Evolutionary conservation across 2,329 filamentous ascomycete genomes (phyloP).

Genomic region (Fusarium clavum): DNA sequence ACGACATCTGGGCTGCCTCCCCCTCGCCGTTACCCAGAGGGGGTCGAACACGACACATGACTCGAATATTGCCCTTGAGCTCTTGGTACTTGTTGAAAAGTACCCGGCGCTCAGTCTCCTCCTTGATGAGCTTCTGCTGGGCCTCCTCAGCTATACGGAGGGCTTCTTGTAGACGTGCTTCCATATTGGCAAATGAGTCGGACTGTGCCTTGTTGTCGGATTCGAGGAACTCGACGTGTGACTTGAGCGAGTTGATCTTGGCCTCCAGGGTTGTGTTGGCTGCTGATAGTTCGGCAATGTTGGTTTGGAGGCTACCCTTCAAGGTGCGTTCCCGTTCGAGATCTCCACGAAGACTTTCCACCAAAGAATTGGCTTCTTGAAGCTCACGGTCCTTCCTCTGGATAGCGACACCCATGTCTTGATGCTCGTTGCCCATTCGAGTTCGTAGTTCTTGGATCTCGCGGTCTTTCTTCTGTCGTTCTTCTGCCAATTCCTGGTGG

Average conservation of each 20-base stretch:
- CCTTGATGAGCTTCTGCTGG: slow-evolving; percentile 85
- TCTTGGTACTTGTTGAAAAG: slow-evolving; percentile 98
- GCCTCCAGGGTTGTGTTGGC: slow-evolving; percentile 77
- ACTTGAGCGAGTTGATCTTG: slow-evolving; percentile 78
- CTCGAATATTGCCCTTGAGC: slow-evolving; percentile 96
- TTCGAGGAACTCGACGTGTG: slow-evolving; percentile 89
- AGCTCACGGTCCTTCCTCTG: slow-evolving; percentile 67
- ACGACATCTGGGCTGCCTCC: slow-evolving; percentile 78
- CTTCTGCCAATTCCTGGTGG: slow-evolving; percentile 73
- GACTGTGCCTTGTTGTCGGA: slow-evolving; percentile 91
- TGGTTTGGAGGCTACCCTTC: slow-evolving; percentile 64
- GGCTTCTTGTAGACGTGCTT: slow-evolving; percentile 83
- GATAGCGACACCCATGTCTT: slow-evolving; percentile 61
- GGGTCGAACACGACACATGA: slow-evolving; percentile 96
- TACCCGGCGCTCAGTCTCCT: slow-evolving; percentile 89
- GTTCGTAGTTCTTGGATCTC: slow-evolving; percentile 74
- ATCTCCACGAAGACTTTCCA: slow-evolving; percentile 61
- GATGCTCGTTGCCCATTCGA: slow-evolving; percentile 63
- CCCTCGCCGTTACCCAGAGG: slow-evolving; percentile 69
- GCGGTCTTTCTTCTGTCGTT: slow-evolving; percentile 66
- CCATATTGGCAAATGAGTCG: slow-evolving; percentile 83
- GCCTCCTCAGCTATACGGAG: slow-evolving; percentile 75
- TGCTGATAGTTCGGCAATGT: slow-evolving; percentile 68
- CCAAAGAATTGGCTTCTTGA: slow-evolving; percentile 58
- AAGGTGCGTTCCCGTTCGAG: slow-evolving; percentile 73